Evolutionary conservation across 2,329 filamentous ascomycete species (phyloP), one percentile per base, ranked within the genome.

Genomic region (Elsinoe ampelina): DNA sequence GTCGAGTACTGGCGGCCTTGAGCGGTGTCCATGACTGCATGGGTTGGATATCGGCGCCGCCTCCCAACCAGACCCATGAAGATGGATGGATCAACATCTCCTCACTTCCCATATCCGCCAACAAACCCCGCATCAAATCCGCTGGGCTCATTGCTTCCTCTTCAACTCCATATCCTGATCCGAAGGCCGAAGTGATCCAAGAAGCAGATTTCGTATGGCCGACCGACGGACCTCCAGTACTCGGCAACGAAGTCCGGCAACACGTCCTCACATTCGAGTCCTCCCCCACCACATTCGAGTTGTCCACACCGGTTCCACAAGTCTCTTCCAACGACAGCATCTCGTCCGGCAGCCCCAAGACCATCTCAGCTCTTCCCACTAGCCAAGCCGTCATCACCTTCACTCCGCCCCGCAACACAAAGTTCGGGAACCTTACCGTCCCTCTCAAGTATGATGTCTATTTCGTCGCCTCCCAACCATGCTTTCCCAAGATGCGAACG

Each of bases 381-480:
- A 20, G 22, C 22, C 39, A 42, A 17, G 41, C 39, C 13, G 54
- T 66, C 1, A 55, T 75, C 20, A 69, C 67, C 1, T 74, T 75
- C 60, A 63, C 59, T 8, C 63, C 63, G 13, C 54, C 63, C 17
- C 54, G 20, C 5, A 63, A 61, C 55, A 54, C 54, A 3, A 61
- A 58, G n/a, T 42, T 60, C 5, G 19, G 51, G 6, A 55, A 32
- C 12, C 48, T 64, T 11, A 62, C 66, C 10, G 67, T 76, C 30
- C 68, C 73, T 1, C 66, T 82, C 22, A 69, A 66, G 13, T 72
- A 79, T 63, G 77, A 80, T 58, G 72, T 79, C 12, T 72, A 77
- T 26, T 82, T 81, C 62, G 68, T 83, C 42, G 73, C 77, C 0
- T 77, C 78, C 1, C 77, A 77, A 63, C 77, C 76, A 15, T 83